A percentile compares a stretch with the other conserved stretches of the same genome.
phyloP scores from a whole-genome alignment of 768 basidiomycete genomes.

The Agrocybe praecox region DNA sequence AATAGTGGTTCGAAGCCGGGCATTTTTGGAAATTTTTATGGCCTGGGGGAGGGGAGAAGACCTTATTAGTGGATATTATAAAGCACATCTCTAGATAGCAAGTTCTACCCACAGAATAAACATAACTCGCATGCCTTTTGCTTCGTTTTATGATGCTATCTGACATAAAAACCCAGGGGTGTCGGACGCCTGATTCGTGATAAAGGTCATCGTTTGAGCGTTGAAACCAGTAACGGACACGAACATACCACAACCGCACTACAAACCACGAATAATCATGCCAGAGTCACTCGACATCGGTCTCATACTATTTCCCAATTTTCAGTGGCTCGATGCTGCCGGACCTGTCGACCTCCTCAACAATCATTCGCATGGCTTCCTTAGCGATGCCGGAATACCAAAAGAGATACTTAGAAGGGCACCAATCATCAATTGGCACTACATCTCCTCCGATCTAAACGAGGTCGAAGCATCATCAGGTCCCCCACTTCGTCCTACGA shows the following conservation, averaged over 20 bases:
- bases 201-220: too few relatives aligned
- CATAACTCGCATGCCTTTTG: too few relatives aligned
- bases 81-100: too few relatives aligned
- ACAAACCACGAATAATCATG: too few relatives aligned
- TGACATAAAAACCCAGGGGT: too few relatives aligned
- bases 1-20: too few relatives aligned
- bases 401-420: slow-evolving; percentile 6
- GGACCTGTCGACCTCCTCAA: slow-evolving; percentile 19
- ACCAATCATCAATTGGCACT: slow-evolving; percentile 18
- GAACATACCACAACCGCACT: neutral
- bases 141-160: too few relatives aligned
- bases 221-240: neutral
- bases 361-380: slow-evolving; percentile 12
- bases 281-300: slow-evolving; percentile 7
- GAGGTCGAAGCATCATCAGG: slow-evolving; percentile 15
- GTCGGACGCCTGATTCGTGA: too few relatives aligned
- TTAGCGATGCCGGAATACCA: neutral
- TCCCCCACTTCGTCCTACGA: slow-evolving; percentile 14
- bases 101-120: too few relatives aligned
- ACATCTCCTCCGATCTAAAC: slow-evolving; percentile 12
- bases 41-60: too few relatives aligned
- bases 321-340: slow-evolving; percentile 19
- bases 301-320: slow-evolving; percentile 13
- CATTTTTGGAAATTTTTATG: too few relatives aligned
- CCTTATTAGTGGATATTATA: too few relatives aligned